These are phyloP conservation scores for Pseudogymnoascus sp. DNA, from an alignment of 2,329 filamentous ascomycete species.

Conservation along the genomic window DNA sequence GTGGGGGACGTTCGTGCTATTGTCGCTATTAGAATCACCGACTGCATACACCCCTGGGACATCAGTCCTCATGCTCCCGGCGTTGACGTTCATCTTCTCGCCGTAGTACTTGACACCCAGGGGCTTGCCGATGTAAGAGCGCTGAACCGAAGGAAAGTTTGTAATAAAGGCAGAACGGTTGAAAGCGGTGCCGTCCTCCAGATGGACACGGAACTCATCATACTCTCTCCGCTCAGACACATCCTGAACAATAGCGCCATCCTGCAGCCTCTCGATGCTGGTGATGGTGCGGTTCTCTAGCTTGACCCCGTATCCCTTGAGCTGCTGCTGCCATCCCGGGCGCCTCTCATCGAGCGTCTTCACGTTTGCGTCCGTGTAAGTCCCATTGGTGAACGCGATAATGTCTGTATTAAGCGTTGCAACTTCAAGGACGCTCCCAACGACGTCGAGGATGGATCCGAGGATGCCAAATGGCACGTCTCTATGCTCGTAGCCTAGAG, in stretches of 20 bases:
- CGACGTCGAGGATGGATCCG: constrained; percentile 36
- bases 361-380: constrained; percentile 40
- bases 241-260: constrained; percentile 20
- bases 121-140: constrained; percentile 39
- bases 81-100: constrained; percentile 11
- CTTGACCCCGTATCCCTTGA: constrained; percentile 42
- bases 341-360: constrained; percentile 31
- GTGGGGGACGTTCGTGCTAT: constrained; percentile 54
- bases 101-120: constrained; percentile 30
- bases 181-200: constrained; percentile 39
- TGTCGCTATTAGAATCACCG: constrained; percentile 46
- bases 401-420: constrained; percentile 46
- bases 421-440: constrained; percentile 43
- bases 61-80: constrained; percentile 34
- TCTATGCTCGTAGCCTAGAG: constrained; percentile 45
- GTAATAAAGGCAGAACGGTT: constrained; percentile 46
- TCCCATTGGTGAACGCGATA: constrained; percentile 44
- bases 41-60: constrained; percentile 49
- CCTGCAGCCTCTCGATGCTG: constrained; percentile 39
- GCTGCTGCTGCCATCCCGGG: constrained; percentile 42
- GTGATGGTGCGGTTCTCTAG: constrained; percentile 51
- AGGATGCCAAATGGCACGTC: constrained; percentile 52
- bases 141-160: constrained; percentile 41
- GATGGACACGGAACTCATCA: constrained; percentile 49
- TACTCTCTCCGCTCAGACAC: constrained; percentile 31